phyloP scores from a whole-genome alignment of 2,329 filamentous ascomycete genomes.

The Fusarium sororula region DNA sequence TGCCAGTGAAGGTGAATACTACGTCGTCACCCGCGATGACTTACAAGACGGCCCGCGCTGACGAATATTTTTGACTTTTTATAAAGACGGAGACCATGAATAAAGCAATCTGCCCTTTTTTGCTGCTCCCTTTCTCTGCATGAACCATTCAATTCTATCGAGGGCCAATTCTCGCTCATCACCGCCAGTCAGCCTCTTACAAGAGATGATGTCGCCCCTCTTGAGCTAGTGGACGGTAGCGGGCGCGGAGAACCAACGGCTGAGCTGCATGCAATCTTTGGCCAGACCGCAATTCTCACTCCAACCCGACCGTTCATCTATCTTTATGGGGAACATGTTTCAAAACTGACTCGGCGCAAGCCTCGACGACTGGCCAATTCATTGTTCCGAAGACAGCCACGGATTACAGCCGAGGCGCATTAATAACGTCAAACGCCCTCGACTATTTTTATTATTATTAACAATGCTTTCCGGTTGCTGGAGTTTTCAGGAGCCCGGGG shows the following conservation, averaged over 20 bases:
- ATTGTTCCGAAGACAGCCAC: constrained; percentile 21
- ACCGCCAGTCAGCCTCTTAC: constrained; percentile 8
- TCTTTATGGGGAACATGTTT: constrained; percentile 21
- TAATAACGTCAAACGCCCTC: constrained; percentile 11
- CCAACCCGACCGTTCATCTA: not conserved
- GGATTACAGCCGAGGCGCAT: constrained; percentile 18
- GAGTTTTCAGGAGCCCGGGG: constrained; percentile 11
- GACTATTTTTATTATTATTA: not conserved
- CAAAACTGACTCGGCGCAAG: constrained; percentile 18
- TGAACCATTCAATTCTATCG: constrained; percentile 24
- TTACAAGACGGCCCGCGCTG: constrained; percentile 45
- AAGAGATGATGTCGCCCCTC: constrained; percentile 10
- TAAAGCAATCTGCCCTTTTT: constrained; percentile 35
- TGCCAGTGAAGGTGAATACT: constrained; percentile 70
- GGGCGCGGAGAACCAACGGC: constrained; percentile 15
- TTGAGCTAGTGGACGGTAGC: constrained; percentile 22
- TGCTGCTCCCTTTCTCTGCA: constrained; percentile 1
- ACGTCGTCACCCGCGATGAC: constrained; percentile 48
- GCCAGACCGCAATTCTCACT: constrained; percentile 12
- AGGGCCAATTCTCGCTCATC: not conserved
- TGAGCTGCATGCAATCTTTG: not conserved
- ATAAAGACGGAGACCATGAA: constrained; percentile 51
- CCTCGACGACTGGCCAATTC: constrained; percentile 21
- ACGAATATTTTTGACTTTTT: constrained; percentile 39
- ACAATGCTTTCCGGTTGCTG: constrained; percentile 13